These are phyloP conservation scores for Solanum chaucha DNA, from an alignment of 257 asterid genomes.

Conservation along the genomic window DNA sequence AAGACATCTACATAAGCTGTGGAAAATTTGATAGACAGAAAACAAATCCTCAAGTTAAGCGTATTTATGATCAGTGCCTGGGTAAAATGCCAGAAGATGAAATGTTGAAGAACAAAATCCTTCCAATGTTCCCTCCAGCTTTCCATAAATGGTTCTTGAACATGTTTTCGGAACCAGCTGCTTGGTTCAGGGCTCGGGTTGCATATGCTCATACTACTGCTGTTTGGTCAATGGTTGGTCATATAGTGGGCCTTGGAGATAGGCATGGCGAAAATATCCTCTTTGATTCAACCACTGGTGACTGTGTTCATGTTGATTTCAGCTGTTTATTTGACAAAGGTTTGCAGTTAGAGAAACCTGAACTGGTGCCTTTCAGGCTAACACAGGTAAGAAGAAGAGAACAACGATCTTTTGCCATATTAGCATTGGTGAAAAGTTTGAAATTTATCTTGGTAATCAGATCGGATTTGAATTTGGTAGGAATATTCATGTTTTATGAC, in stretches of 20 bases:
- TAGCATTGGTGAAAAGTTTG: neutral
- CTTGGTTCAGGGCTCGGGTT: constrained; percentile 94
- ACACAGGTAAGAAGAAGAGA: constrained; percentile 58
- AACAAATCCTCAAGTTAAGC: constrained; percentile 86
- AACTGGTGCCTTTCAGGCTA: constrained; percentile 92
- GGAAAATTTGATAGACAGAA: constrained; percentile 93
- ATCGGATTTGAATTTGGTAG: neutral
- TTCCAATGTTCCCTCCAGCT: constrained; percentile 95
- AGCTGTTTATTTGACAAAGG: constrained; percentile 99
- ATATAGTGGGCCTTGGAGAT: constrained; percentile 74
- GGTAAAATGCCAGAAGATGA: constrained; percentile 80
- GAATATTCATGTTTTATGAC: neutral
- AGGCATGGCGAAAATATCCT: constrained; percentile 97
- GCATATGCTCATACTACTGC: constrained; percentile 96
- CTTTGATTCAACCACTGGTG: constrained; percentile 95
- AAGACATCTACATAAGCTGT: constrained; percentile 77
- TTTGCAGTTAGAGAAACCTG: constrained; percentile 90
- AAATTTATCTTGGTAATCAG: neutral
- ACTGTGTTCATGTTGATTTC: constrained; percentile 97
- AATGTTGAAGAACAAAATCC: constrained; percentile 71
- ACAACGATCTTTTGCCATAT: neutral
- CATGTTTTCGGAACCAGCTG: constrained; percentile 97
- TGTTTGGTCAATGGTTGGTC: constrained; percentile 99
- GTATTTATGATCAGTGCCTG: constrained; percentile 75
- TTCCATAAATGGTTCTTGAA: constrained; percentile 93